Base-by-base conservation (phyloP, 805 yeast genomes). In the Monosporozyma aerobia region DNA sequence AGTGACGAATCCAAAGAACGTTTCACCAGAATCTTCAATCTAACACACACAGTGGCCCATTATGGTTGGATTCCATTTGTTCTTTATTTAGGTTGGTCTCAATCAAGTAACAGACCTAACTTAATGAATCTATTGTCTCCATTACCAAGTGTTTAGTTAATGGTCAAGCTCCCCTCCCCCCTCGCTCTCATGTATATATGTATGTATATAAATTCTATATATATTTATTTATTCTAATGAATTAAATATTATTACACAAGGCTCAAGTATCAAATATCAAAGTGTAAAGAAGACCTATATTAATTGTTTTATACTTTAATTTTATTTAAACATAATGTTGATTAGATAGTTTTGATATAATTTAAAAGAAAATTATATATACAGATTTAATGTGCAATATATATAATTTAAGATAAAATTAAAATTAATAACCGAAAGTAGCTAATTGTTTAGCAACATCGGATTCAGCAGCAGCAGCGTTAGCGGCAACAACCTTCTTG, bases 11-110 rank as follows among this genome's bases (percentile, higher is more conserved):
- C 71, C 47, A 63, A 86, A 80, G 99, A 94, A 76, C 89, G 98
- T 74, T 80, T 94, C 70, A 73, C 83, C 69, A 88, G 84, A 70
- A 74, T 90, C 57, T 74, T 90, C 60, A 95, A 87, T 62, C 77
- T 88, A 62, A 82, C 96, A 58, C 87, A 89, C 68, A 86, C 88
- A 51, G 78, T 85, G 64, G 87, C 92, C 54, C 99, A 95, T 73
- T 94, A 90, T 72, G 97, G 98, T 47, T 94, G 96, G 88, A 84
- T 94, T 63, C 99, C 99, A 53, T 86, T 94, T 68, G 84, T 94
- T 59, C 76, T 94, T 67, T 94, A 94, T 77, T 75, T 94, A 62
- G 99, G 94, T 48, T 85, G 90, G 90, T 70, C 79, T 53, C 81
- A 87, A 61, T 83, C 92, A 57, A 77, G 89, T 53, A 85, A 85